Percentiles rank a stretch among this genome's conserved stretches.
These are phyloP conservation scores for Adansonia grandidieri DNA, from an alignment of 441 rosid genomes.

Conservation along the genomic window DNA sequence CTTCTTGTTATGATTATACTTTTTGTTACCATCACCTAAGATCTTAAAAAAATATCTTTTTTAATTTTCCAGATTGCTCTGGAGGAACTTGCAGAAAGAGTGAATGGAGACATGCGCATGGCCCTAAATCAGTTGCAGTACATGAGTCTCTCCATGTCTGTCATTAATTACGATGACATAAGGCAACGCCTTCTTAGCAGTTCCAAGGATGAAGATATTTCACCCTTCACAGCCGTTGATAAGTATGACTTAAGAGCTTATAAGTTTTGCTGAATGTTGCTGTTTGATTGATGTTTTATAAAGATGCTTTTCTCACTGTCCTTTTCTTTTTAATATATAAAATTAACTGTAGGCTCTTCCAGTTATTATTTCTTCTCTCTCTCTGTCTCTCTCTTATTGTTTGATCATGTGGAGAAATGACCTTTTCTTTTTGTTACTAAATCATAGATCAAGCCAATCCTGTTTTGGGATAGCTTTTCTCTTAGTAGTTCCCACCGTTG, in stretches of 20 bases:
- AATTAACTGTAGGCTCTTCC: background rate
- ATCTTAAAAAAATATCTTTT: slow-evolving; percentile 4
- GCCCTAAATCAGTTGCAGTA: slow-evolving; percentile 92
- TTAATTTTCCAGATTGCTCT: slow-evolving; percentile 63
- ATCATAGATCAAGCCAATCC: background rate
- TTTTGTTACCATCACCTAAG: slow-evolving; percentile 10
- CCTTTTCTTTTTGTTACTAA: slow-evolving; percentile 2
- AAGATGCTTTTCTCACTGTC: slow-evolving; percentile 4
- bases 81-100: slow-evolving; percentile 95
- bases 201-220: slow-evolving; percentile 96
- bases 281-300: slow-evolving; percentile 18
- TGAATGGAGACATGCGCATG: slow-evolving; percentile 95
- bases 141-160: slow-evolving; percentile 91
- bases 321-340: background rate
- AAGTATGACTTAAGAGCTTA: slow-evolving; percentile 57
- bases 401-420: background rate
- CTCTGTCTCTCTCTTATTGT: background rate
- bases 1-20: slow-evolving; percentile 4
- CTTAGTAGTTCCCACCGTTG: background rate
- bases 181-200: slow-evolving; percentile 84
- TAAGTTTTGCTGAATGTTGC: slow-evolving; percentile 21
- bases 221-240: slow-evolving; percentile 97
- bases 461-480: background rate
- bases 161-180: slow-evolving; percentile 85
- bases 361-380: background rate